These are phyloP conservation scores for Ganoderma lucidum DNA, from an alignment of 1,284 basidiomycete genomes.

Conservation along the genomic window DNA sequence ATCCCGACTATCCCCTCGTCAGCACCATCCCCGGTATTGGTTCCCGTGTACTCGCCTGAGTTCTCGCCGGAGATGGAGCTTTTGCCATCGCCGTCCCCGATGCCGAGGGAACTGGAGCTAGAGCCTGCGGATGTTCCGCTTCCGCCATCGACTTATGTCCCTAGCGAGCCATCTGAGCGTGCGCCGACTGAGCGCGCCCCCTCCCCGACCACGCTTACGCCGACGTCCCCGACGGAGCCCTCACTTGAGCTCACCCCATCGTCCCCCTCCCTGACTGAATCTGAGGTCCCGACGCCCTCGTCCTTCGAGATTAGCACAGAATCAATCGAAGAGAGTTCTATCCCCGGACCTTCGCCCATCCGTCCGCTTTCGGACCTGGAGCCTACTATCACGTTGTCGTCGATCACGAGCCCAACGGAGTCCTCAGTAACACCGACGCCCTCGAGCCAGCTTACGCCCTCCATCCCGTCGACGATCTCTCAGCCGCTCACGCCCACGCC, in stretches of 20 bases:
- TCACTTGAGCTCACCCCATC: constrained; percentile 27
- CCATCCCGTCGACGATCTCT: constrained; percentile 40
- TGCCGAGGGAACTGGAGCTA: constrained; percentile 30
- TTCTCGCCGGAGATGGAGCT: constrained; percentile 9
- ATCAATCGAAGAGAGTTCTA: constrained; percentile 38
- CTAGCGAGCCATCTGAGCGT: constrained; percentile 37
- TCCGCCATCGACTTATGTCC: constrained; percentile 48
- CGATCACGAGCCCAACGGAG: constrained; percentile 42
- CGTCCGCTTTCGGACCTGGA: constrained; percentile 34
- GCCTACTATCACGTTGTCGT: constrained; percentile 32
- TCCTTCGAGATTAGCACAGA: constrained; percentile 16
- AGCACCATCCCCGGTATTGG: constrained; percentile 21
- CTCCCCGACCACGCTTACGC: constrained; percentile 22
- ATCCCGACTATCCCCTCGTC: constrained; percentile 42
- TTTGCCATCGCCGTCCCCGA: neutral
- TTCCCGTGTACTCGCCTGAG: constrained; percentile 4
- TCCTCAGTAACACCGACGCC: constrained; percentile 47
- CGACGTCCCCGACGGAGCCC: constrained; percentile 27
- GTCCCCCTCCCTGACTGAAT: constrained; percentile 7
- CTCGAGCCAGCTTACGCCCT: constrained; percentile 42
- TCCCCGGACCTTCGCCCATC: constrained; percentile 39
- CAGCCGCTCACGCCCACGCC: constrained; percentile 30
- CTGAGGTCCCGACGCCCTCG: constrained; percentile 24
- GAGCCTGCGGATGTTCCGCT: constrained; percentile 49
- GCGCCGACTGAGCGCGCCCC: constrained; percentile 23